Percentiles rank a stretch among this genome's conserved stretches.
Conservation (phyloP, 1,284 basidiomycete genomes). For the Vanrija humicola region DNA sequence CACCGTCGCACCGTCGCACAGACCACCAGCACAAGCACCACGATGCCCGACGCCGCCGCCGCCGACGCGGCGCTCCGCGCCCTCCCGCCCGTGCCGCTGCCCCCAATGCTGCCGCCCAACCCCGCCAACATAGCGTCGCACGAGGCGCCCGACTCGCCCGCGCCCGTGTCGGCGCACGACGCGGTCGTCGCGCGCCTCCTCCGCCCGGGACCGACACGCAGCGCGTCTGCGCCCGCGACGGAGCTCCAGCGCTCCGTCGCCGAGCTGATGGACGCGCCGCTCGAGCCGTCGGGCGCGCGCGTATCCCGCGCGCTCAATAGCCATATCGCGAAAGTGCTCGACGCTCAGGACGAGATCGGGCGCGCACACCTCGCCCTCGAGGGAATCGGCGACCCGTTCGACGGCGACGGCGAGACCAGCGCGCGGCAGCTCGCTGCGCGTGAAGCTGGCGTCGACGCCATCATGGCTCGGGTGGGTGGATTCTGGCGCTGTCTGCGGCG, state of each 20-base stretch:
- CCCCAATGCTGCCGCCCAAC: not conserved
- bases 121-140: not conserved
- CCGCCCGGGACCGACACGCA: conserved; percentile 1
- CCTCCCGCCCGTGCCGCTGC: not conserved
- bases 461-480: conserved; percentile 12
- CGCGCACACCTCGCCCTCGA: conserved; percentile 16
- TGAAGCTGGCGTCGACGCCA: conserved; percentile 11
- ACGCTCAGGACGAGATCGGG: conserved; percentile 17
- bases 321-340: conserved; percentile 16
- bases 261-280: conserved; percentile 9
- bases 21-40: too few relatives aligned
- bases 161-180: conserved; percentile 8
- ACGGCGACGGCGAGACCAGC: not conserved
- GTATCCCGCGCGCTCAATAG: conserved; percentile 10
- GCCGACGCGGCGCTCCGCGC: not conserved
- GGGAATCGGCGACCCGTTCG: conserved; percentile 3
- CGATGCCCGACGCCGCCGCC: too few relatives aligned
- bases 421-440: conserved; percentile 4
- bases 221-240: not conserved
- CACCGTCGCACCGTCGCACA: too few relatives aligned
- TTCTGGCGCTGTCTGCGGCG: too few relatives aligned
- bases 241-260: not conserved
- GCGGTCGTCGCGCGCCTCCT: conserved; percentile 7
- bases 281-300: conserved; percentile 11
- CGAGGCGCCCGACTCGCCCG: not conserved